Percentiles rank a stretch among this genome's conserved stretches.
Evolutionary conservation across 257 asterid species (phyloP).

Genomic region (Capsicum pubescens): DNA sequence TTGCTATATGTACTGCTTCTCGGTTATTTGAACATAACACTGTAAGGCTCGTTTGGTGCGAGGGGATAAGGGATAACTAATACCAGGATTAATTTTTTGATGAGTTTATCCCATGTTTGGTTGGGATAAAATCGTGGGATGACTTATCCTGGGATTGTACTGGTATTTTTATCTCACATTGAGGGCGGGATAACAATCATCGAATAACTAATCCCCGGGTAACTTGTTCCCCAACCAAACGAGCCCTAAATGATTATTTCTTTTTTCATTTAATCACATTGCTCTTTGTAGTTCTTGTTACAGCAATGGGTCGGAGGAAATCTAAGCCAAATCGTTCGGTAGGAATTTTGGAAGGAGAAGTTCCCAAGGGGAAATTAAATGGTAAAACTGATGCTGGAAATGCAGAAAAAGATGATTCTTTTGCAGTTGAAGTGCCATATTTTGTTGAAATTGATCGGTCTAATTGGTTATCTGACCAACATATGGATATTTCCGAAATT

Average conservation of each 20-base stretch:
- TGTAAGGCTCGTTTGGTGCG: too few species aligned
- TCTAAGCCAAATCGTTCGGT: slow-evolving; percentile 74
- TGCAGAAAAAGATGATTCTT: slow-evolving; percentile 33
- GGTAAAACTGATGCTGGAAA: slow-evolving; percentile 33
- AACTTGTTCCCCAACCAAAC: too few species aligned
- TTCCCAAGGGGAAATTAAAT: slow-evolving; percentile 42
- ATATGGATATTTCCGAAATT: slow-evolving; percentile 76
- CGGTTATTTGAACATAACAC: background rate
- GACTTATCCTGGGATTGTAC: too few species aligned
- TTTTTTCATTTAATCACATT: background rate
- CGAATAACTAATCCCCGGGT: too few species aligned
- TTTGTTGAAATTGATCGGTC: slow-evolving; percentile 65
- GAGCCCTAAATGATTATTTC: background rate
- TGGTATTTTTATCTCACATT: too few species aligned
- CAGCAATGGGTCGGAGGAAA: slow-evolving; percentile 84
- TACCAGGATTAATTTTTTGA: too few species aligned
- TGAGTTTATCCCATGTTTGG: too few species aligned
- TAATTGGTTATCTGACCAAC: slow-evolving; percentile 67
- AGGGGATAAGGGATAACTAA: too few species aligned
- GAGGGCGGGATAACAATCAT: too few species aligned
- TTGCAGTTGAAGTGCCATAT: slow-evolving; percentile 49
- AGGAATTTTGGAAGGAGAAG: slow-evolving; percentile 44
- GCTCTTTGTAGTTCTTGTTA: background rate
- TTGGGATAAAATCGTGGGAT: too few species aligned
- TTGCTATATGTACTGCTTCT: background rate